Evolutionary conservation across 2,329 filamentous ascomycete species (phyloP), one percentile per base, ranked within the genome.

Genomic region (Pseudogymnoascus sp.): DNA sequence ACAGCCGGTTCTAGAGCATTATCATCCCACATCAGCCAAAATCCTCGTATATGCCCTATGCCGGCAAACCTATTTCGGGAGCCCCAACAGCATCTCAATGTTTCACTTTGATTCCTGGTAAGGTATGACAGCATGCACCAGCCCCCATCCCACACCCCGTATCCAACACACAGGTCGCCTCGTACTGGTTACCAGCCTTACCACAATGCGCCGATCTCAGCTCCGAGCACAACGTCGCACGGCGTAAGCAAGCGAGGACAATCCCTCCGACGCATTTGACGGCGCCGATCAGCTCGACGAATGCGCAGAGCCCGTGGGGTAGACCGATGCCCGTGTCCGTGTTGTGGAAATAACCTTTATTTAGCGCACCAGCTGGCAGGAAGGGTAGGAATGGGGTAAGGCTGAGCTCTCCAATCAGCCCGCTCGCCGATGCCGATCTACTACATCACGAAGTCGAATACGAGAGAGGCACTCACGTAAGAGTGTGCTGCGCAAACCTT

Each of bases 331-430:
- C 24, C 50, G 50, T 56, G n/a, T 56, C 28, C 28, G 50, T 33
- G 50, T 56, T 33, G 50, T 56, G 28, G 28, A 56, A 56, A 56
- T 56, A 56, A 56, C 50, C 50, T 56, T 56, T 56, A 33, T 56
- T 56, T 56, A 56, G 28, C 16, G 50, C 50, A 33, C 50, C 28
- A 16, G 1, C 6, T 50, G 4, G 8, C n/a, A 22, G 50, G n/a
- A 33, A 33, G 33, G 28, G 19, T 19, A 19, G 19, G 19, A 19
- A 19, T 19, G 6, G 50, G 50, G 8, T 22, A 33, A 56, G 50
- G 50, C 28, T 56, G 28, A n/a, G 43, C 50, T 33, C 28, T 56
- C 50, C 28, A 56, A 56, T 56, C 28, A 56, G 26, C 4, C 50
- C 5, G 28, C 1, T 8, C 6, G 8, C 26, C 10, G 8, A 6